These are phyloP conservation scores for Penicillium turbatum DNA, from an alignment of 495 filamentous ascomycete genomes.

Conservation along the genomic window DNA sequence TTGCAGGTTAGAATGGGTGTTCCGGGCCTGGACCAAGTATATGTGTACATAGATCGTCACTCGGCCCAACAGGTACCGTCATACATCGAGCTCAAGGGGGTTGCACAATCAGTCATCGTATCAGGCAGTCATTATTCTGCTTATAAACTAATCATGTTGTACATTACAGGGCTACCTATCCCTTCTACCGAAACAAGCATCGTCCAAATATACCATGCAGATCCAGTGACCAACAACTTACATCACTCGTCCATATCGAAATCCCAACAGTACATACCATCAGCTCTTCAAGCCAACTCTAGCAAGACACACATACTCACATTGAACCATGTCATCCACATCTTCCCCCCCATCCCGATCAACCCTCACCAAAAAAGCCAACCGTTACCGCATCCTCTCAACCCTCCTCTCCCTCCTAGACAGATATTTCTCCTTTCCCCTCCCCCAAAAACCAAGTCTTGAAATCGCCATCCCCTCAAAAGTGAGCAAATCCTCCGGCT, in stretches of 20 bases:
- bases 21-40: too few relatives aligned
- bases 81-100: not conserved
- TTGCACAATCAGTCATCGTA: too few relatives aligned
- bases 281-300: not conserved
- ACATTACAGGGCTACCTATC: too few relatives aligned
- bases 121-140: too few relatives aligned
- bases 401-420: slow-evolving; percentile 18
- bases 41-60: too few relatives aligned
- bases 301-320: not conserved
- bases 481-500: slow-evolving; percentile 14
- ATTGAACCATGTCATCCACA: not conserved
- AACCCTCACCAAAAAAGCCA: slow-evolving; percentile 10
- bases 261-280: not conserved
- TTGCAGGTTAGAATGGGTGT: too few relatives aligned
- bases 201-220: not conserved
- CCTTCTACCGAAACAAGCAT: not conserved
- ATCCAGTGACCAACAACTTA: slow-evolving; percentile 1
- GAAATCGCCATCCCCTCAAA: slow-evolving; percentile 19
- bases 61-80: not conserved
- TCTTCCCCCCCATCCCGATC: not conserved
- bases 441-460: slow-evolving; percentile 7
- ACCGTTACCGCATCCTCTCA: slow-evolving; percentile 13
- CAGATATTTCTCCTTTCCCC: slow-evolving; percentile 17
- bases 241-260: slow-evolving; percentile 9
- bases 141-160: too few relatives aligned